These are phyloP conservation scores for Pythium myriotylum DNA, from an alignment of 352 stramenopile species.

Conservation along the genomic window DNA sequence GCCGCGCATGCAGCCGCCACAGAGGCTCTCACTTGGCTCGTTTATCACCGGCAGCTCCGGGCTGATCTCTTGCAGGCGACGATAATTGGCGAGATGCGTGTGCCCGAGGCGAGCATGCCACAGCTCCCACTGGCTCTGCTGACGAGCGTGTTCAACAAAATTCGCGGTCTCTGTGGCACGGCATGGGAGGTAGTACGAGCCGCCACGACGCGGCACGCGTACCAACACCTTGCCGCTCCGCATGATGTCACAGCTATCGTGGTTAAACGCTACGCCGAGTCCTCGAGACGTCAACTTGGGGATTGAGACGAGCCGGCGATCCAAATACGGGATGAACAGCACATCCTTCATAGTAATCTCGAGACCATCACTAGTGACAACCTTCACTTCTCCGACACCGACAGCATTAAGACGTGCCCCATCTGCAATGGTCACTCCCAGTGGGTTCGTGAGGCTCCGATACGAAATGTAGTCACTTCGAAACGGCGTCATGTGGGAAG, in stretches of 20 bases:
- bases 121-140: too few relatives aligned
- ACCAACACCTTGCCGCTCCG: neutral
- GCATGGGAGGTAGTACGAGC: too few relatives aligned
- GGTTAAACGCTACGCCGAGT: neutral
- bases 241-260: neutral
- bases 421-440: neutral
- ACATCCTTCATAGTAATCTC: neutral
- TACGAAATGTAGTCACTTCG: neutral
- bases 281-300: neutral
- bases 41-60: too few relatives aligned
- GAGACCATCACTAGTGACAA: neutral
- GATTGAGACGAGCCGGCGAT: neutral
- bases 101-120: too few relatives aligned
- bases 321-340: conserved; percentile 4
- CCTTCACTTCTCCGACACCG: neutral
- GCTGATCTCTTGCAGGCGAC: too few relatives aligned
- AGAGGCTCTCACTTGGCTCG: too few relatives aligned
- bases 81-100: too few relatives aligned
- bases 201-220: too few relatives aligned
- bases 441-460: neutral
- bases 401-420: neutral
- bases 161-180: too few relatives aligned
- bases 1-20: too few relatives aligned
- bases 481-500: conserved; percentile 5
- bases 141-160: too few relatives aligned